Percentiles rank a stretch among this genome's conserved stretches.
phyloP scores from a whole-genome alignment of 1,284 basidiomycete species.

The Ustilago tritici region DNA sequence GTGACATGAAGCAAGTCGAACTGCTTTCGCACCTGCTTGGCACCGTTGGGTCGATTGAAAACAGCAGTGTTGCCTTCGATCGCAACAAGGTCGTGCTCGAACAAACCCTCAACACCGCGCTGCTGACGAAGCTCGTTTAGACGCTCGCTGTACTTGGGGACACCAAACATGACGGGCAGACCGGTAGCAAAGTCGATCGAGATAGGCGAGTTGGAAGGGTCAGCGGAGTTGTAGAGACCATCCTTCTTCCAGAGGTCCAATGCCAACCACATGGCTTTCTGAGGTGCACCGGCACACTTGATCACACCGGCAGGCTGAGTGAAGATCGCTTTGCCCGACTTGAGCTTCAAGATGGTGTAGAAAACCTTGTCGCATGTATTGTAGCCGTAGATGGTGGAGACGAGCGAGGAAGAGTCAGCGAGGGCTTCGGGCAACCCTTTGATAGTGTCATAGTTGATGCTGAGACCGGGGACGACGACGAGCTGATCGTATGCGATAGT shows the following conservation, averaged over 20 bases:
- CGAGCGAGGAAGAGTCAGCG: conserved; percentile 80
- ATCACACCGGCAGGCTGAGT: conserved; percentile 94
- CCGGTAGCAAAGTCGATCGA: conserved; percentile 89
- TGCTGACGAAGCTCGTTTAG: conserved; percentile 82
- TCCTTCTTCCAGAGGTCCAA: conserved; percentile 62
- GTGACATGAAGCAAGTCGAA: conserved; percentile 89
- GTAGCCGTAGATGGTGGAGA: conserved; percentile 87
- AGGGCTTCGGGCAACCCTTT: conserved; percentile 84
- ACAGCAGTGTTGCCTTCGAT: conserved; percentile 79
- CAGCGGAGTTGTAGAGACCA: conserved; percentile 52
- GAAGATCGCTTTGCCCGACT: conserved; percentile 87
- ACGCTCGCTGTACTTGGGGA: conserved; percentile 86
- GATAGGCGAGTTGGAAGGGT: conserved; percentile 71
- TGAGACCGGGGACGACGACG: conserved; percentile 87
- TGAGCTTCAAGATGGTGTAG: conserved; percentile 74
- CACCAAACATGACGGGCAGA: conserved; percentile 86
- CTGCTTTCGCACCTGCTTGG: conserved; percentile 74
- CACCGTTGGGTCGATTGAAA: conserved; percentile 72
- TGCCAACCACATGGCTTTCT: conserved; percentile 70
- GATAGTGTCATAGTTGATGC: conserved; percentile 81
- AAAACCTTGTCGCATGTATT: conserved; percentile 62
- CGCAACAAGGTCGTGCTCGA: conserved; percentile 85
- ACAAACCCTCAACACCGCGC: conserved; percentile 83
- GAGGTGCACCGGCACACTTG: conserved; percentile 88
- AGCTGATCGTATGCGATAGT: conserved; percentile 86